phyloP scores from a whole-genome alignment of 2,329 filamentous ascomycete species.

The Colletotrichum sp. region DNA sequence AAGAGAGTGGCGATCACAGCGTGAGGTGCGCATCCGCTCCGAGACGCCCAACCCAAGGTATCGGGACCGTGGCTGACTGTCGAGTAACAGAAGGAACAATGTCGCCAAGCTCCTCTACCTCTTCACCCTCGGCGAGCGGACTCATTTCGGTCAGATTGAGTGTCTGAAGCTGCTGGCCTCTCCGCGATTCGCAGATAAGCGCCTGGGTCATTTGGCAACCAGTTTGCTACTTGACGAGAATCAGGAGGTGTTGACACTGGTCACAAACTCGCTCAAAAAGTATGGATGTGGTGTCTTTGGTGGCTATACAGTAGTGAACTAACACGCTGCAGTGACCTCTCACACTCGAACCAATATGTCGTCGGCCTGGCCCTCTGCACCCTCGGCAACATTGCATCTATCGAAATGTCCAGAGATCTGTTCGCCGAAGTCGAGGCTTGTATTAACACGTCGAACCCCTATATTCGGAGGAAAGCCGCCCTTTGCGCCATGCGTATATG shows the following conservation, averaged over 20 bases:
- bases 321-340: conserved; percentile 74
- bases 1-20: conserved; percentile 92
- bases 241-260: conserved; percentile 94
- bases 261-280: conserved; percentile 99
- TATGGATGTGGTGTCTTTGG: conserved; percentile 40
- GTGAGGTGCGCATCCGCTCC: conserved; percentile 70
- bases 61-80: conserved; percentile 12
- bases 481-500: conserved; percentile 99
- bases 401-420: conserved; percentile 97
- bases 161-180: conserved; percentile 97
- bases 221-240: conserved; percentile 98
- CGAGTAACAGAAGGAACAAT: conserved; percentile 82
- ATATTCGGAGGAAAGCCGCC: conserved; percentile 94
- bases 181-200: conserved; percentile 96
- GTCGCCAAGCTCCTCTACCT: conserved; percentile 98
- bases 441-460: conserved; percentile 93
- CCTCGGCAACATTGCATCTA: conserved; percentile 94
- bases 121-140: conserved; percentile 95
- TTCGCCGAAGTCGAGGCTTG: conserved; percentile 96
- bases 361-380: conserved; percentile 96
- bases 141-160: conserved; percentile 99
- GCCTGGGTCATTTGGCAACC: conserved; percentile 92
- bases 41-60: conserved; percentile 7
- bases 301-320: conserved; percentile 27
- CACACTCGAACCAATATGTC: conserved; percentile 98